Base-by-base conservation (phyloP, 2,329 filamentous ascomycete genomes). In the Dactylellina drechsleri region DNA sequence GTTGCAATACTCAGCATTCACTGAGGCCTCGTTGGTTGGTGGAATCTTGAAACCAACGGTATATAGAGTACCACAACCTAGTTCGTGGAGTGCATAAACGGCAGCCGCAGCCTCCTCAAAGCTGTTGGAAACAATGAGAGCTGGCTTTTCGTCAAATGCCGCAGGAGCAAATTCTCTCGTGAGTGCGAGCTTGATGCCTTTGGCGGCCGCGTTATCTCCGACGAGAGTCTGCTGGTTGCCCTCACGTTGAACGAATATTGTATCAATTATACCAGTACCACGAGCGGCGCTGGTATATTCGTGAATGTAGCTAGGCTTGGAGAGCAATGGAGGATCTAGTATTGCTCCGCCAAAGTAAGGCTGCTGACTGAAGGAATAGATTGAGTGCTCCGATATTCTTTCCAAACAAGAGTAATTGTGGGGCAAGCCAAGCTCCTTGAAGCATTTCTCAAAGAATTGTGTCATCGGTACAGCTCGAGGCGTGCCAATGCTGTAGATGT, bases 381-480 rank as follows among this genome's bases (percentile, higher is more conserved):
- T 86, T 15, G 88, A 86, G 0, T 87, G 88, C 77, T 86, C 89
- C 3, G 88, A 85, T 2, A 89, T 87, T 64, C 90, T 86, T 81
- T 94, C 91, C 7, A 94, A 88, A 43, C 90, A 89, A 13, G 88
- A 86, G 78, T 95, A 91, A 56, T 91, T 88, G 79, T 96, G 92
- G 10, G 92, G 92, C n/a, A 96, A 83, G n/a, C 92, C 91, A 8
- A 96, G 86, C 79, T 92, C 90, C 79, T 92, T 92, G 81, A 92
- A 90, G 78, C 90, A 92, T 79, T 91, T 96, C 80, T 93, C 92
- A 80, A 93, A 94, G 81, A 96, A 96, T 76, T 91, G 90, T n/a
- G 89, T 89, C 4, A 87, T 85, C 50, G 90, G 87, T 66, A 88
- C 91, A 75, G 89, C 91, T n/a, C 71, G 64, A 41, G 71, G 71